A percentile compares a stretch with the other conserved stretches of the same genome.
Evolutionary conservation across 2,329 filamentous ascomycete genomes (phyloP).

Genomic region (Onygena corvina): DNA sequence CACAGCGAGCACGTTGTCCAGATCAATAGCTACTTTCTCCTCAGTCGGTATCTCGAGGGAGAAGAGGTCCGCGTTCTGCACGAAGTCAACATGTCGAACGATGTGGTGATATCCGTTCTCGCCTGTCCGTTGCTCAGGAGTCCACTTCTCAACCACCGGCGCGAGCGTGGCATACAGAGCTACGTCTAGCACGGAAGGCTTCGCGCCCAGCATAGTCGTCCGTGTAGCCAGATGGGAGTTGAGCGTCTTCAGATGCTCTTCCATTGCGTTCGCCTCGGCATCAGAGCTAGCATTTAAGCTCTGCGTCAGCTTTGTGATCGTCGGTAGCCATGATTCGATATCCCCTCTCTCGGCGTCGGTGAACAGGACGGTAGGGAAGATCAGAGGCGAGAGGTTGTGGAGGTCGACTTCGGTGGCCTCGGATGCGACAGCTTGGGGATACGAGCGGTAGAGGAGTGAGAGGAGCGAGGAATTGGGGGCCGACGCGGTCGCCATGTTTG

Average conservation of each 20-base stretch:
- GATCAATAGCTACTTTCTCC: constrained; percentile 68
- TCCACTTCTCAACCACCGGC: constrained; percentile 67
- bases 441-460: constrained; percentile 35
- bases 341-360: constrained; percentile 69
- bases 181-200: constrained; percentile 78
- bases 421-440: constrained; percentile 30
- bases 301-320: constrained; percentile 56
- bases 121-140: constrained; percentile 73
- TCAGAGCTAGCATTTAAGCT: constrained; percentile 37
- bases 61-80: constrained; percentile 71
- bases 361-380: constrained; percentile 60
- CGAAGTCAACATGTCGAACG: constrained; percentile 83
- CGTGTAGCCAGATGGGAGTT: constrained; percentile 80
- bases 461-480: constrained; percentile 34
- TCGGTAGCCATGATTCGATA: constrained; percentile 78
- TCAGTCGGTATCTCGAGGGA: constrained; percentile 55
- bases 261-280: constrained; percentile 41
- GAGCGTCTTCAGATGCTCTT: constrained; percentile 61
- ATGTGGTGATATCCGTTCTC: constrained; percentile 83
- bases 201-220: constrained; percentile 77
- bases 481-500: constrained; percentile 24
- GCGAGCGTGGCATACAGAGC: constrained; percentile 69
- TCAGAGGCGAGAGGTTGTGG: constrained; percentile 43
- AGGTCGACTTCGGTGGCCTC: constrained; percentile 34
- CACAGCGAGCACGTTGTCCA: constrained; percentile 69